These are phyloP conservation scores for Hyaloscypha bicolor DNA, from an alignment of 495 filamentous ascomycete genomes.

Conservation along the genomic window DNA sequence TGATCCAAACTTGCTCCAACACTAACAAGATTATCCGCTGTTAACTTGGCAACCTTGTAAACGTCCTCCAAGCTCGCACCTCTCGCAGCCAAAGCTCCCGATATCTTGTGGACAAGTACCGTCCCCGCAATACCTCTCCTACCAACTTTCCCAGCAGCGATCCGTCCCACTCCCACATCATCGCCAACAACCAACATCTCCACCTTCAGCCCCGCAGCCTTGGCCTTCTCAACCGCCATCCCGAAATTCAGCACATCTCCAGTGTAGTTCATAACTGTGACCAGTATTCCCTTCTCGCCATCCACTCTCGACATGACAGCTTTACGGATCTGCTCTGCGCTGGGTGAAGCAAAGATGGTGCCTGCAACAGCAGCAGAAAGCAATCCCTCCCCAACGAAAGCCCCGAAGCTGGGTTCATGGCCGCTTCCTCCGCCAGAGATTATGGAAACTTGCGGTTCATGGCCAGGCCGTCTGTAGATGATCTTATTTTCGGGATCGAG, in stretches of 20 bases:
- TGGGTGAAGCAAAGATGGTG: conserved; percentile 90
- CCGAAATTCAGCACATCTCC: conserved; percentile 96
- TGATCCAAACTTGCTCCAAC: conserved; percentile 86
- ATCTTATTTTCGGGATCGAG: conserved; percentile 84
- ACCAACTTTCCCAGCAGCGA: conserved; percentile 85
- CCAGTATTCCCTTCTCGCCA: conserved; percentile 70
- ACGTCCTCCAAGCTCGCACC: conserved; percentile 69
- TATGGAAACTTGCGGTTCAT: conserved; percentile 62
- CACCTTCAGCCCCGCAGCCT: conserved; percentile 73
- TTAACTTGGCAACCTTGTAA: conserved; percentile 67
- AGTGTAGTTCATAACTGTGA: conserved; percentile 70
- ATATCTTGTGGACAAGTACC: conserved; percentile 85
- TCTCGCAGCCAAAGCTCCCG: conserved; percentile 79
- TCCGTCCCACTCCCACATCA: conserved; percentile 88
- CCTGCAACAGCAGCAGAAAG: conserved; percentile 86
- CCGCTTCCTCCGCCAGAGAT: conserved; percentile 90
- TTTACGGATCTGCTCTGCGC: conserved; percentile 81
- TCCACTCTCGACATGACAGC: conserved; percentile 74
- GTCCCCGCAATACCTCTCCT: conserved; percentile 90
- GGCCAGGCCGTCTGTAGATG: conserved; percentile 70
- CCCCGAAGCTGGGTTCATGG: conserved; percentile 89
- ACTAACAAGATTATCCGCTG: conserved; percentile 76
- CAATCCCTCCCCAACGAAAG: conserved; percentile 68
- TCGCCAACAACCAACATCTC: conserved; percentile 97
- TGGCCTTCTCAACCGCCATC: conserved; percentile 90